Percentiles rank a stretch among this genome's conserved stretches.
phyloP scores from a whole-genome alignment of 805 yeast species.

The Barnettozyma californica region DNA sequence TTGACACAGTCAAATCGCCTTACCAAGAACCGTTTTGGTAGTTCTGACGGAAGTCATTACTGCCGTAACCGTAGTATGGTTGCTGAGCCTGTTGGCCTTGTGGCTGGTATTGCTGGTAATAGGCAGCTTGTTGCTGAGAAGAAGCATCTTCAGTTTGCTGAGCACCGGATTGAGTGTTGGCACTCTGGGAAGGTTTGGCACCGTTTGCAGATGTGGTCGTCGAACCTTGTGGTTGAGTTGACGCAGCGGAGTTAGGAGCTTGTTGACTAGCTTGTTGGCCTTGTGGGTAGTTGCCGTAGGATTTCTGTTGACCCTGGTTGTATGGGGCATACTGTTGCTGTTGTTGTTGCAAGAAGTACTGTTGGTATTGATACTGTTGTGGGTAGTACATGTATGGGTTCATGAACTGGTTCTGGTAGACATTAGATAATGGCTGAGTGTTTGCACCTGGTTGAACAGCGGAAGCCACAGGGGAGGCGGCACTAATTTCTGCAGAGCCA shows the following conservation, averaged over 20 bases:
- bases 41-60: conserved; percentile 12
- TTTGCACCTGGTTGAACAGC: conserved; percentile 23
- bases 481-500: conserved; percentile 16
- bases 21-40: conserved; percentile 13
- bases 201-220: conserved; percentile 11
- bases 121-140: conserved; percentile 21
- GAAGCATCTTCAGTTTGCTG: conserved; percentile 17
- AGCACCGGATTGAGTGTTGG: conserved; percentile 7
- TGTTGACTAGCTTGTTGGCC: conserved; percentile 9
- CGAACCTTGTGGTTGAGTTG: conserved; percentile 14
- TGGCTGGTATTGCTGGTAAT: conserved; percentile 21
- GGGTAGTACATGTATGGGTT: conserved; percentile 26
- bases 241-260: conserved; percentile 6
- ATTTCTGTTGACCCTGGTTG: conserved; percentile 19
- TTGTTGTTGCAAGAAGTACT: conserved; percentile 8
- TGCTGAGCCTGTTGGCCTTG: conserved; percentile 20
- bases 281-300: conserved; percentile 16
- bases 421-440: conserved; percentile 21
- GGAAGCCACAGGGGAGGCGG: conserved; percentile 26
- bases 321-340: conserved; percentile 14
- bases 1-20: conserved; percentile 15
- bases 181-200: conserved; percentile 8
- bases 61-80: conserved; percentile 15
- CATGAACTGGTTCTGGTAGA: conserved; percentile 20
- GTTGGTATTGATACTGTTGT: conserved; percentile 14